Conservation (phyloP, 2,329 filamentous ascomycete genomes). For the Penicillium sp. region DNA sequence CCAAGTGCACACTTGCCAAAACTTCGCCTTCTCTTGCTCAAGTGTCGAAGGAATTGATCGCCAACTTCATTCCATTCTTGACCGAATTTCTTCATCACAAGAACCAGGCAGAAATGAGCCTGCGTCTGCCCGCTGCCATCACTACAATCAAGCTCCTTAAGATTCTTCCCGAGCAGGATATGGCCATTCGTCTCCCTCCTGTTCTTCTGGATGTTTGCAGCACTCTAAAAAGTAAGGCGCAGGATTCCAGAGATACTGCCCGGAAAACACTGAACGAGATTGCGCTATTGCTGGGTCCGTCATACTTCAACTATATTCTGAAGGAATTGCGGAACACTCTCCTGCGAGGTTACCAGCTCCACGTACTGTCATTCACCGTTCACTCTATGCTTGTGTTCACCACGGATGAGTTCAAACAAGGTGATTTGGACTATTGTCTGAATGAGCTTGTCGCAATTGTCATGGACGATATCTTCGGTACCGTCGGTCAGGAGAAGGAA, state of each 20-base stretch:
- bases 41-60: conserved; percentile 69
- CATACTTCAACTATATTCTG: conserved; percentile 88
- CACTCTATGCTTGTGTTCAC: conserved; percentile 83
- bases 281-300: conserved; percentile 73
- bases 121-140: conserved; percentile 85
- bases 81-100: conserved; percentile 89
- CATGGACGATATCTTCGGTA: conserved; percentile 97
- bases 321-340: conserved; percentile 85
- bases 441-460: conserved; percentile 76
- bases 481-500: conserved; percentile 91
- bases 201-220: conserved; percentile 91
- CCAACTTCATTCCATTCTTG: conserved; percentile 75
- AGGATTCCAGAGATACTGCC: conserved; percentile 87
- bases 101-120: conserved; percentile 89
- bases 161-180: conserved; percentile 70
- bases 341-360: conserved; percentile 84
- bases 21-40: conserved; percentile 69
- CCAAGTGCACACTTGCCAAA: conserved; percentile 54
- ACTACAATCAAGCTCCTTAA: conserved; percentile 86
- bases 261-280: conserved; percentile 86
- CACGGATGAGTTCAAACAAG: conserved; percentile 71
- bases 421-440: conserved; percentile 87
- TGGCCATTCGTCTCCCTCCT: conserved; percentile 73
- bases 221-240: conserved; percentile 83
- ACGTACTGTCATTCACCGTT: conserved; percentile 92